Evolutionary conservation across 2,329 filamentous ascomycete species (phyloP).

Genomic region (Microdochium bolleyi): DNA sequence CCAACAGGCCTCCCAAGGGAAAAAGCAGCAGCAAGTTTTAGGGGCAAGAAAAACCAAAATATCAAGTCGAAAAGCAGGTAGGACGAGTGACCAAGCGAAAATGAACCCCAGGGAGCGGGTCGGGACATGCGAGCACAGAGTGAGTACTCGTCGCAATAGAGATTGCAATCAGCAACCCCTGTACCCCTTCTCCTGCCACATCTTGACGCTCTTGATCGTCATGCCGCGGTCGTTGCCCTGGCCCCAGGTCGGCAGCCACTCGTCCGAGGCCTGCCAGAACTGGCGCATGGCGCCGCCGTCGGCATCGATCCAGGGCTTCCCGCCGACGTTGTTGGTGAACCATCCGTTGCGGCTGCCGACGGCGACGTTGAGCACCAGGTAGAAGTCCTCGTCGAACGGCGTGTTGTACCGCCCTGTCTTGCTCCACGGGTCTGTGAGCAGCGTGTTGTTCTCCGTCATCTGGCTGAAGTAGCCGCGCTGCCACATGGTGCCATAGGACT

Average conservation of each 20-base stretch:
- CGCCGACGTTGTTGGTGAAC: conserved; percentile 28
- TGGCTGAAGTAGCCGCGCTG: conserved; percentile 31
- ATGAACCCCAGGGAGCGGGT: no score
- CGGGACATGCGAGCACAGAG: no score
- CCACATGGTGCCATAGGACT: conserved; percentile 23
- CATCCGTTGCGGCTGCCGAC: conserved; percentile 40
- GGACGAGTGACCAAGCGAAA: no score
- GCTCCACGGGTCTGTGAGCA: conserved; percentile 35
- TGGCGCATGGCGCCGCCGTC: conserved; percentile 27
- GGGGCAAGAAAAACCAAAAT: no score
- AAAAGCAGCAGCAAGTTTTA: no score
- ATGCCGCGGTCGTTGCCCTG: conserved; percentile 31
- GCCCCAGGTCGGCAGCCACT: conserved; percentile 41
- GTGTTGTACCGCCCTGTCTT: conserved; percentile 28
- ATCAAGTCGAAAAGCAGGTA: no score
- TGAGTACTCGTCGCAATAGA: no score
- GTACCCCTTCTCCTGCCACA: conserved; percentile 23
- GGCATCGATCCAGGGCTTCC: conserved; percentile 38
- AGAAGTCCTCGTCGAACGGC: conserved; percentile 44
- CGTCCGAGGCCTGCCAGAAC: conserved; percentile 30
- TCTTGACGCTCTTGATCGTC: conserved; percentile 36
- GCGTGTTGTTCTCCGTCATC: conserved; percentile 29
- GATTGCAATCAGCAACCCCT: not conserved
- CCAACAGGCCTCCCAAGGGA: no score
- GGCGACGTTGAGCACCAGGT: conserved; percentile 42